A percentile compares a stretch with the other conserved stretches of the same genome.
Evolutionary conservation across 257 asterid species (phyloP).

Genomic region (Oldenlandia corymbosa): DNA sequence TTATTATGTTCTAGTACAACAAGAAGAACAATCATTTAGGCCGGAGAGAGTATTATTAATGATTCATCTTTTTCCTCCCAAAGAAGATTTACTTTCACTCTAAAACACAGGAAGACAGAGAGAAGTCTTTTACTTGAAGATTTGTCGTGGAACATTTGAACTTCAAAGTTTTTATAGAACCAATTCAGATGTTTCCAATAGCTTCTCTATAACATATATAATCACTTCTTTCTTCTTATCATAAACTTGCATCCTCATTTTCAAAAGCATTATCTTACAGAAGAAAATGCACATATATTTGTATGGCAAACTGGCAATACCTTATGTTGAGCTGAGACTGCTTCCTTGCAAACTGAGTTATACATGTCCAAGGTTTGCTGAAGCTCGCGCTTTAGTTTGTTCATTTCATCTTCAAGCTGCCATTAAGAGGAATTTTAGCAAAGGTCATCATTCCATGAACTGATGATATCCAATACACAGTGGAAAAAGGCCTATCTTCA

Average conservation of each 20-base stretch:
- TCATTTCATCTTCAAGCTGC: slow-evolving; percentile 38
- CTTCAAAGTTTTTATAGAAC: no score
- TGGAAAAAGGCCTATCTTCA: background rate
- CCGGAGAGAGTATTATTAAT: no score
- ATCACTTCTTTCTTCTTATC: background rate
- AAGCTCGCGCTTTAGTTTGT: slow-evolving; percentile 53
- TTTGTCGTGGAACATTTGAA: no score
- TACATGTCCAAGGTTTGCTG: slow-evolving; percentile 68
- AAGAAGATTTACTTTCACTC: no score
- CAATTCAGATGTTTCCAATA: background rate
- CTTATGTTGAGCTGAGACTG: slow-evolving; percentile 54
- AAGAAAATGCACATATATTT: background rate
- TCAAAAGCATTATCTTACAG: background rate
- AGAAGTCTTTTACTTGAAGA: no score
- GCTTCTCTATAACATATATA: no score
- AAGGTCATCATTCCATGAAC: background rate
- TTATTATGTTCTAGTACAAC: no score
- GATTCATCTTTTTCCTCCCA: no score
- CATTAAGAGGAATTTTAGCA: background rate
- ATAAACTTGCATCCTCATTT: background rate
- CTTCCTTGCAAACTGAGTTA: slow-evolving; percentile 67
- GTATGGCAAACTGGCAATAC: slow-evolving; percentile 20
- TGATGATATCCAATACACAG: no score
- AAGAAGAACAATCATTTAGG: no score
- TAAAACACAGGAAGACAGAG: no score